These are phyloP conservation scores for Suillus subalutaceus DNA, from an alignment of 768 basidiomycete genomes.

Conservation along the genomic window DNA sequence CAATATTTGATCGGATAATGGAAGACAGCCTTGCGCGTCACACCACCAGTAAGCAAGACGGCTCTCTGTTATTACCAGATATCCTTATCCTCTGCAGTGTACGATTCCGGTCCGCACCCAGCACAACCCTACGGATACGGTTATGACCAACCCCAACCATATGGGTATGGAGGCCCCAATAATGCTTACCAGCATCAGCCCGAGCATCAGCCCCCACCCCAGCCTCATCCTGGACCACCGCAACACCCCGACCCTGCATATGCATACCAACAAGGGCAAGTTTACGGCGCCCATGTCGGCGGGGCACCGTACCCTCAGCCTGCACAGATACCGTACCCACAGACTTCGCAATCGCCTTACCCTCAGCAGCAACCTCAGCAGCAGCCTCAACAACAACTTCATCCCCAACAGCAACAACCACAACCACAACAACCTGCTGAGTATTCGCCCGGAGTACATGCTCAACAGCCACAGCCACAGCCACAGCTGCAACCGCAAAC, in stretches of 20 bases:
- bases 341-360: conserved; percentile 34
- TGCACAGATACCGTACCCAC: conserved; percentile 26
- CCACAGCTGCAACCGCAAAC: conserved; percentile 20
- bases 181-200: conserved; percentile 50
- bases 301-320: conserved; percentile 7
- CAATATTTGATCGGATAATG: conserved; percentile 93
- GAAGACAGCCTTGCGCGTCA: conserved; percentile 84
- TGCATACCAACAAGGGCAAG: conserved; percentile 30
- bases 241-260: conserved; percentile 29
- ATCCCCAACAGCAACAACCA: conserved; percentile 40
- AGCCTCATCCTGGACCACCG: conserved; percentile 26
- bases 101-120: conserved; percentile 44
- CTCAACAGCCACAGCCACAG: conserved; percentile 26
- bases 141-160: conserved; percentile 42
- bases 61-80: conserved; percentile 2
- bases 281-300: conserved; percentile 19
- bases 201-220: conserved; percentile 30
- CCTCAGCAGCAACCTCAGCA: conserved; percentile 37
- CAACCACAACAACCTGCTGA: conserved; percentile 27
- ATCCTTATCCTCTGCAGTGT: conserved; percentile 41
- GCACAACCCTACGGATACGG: conserved; percentile 32
- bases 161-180: conserved; percentile 41
- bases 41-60: conserved; percentile 51
- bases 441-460: conserved; percentile 9
- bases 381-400: conserved; percentile 39